These are phyloP conservation scores for Xylaria sp. DNA, from an alignment of 2,329 filamentous ascomycete species.

Conservation along the genomic window DNA sequence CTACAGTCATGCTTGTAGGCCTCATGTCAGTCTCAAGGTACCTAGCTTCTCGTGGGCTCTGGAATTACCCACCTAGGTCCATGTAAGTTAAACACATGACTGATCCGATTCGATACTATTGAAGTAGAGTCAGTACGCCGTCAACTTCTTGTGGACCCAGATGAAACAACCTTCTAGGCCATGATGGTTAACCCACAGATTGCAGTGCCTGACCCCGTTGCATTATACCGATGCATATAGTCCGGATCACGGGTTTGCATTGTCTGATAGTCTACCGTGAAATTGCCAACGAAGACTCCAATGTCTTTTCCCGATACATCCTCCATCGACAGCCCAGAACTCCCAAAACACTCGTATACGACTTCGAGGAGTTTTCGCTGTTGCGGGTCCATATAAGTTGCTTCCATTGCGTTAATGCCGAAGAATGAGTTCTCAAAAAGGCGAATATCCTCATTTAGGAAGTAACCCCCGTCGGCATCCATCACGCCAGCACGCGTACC, in stretches of 20 bases:
- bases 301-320: slow-evolving; percentile 29
- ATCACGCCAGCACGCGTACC: slow-evolving; percentile 18
- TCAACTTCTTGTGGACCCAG: too few relatives aligned
- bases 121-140: too few relatives aligned
- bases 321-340: slow-evolving; percentile 34
- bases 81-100: slow-evolving; percentile 48
- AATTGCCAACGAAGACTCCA: slow-evolving; percentile 46
- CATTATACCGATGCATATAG: slow-evolving; percentile 40
- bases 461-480: slow-evolving; percentile 38
- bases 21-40: slow-evolving; percentile 27
- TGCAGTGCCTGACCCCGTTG: slow-evolving; percentile 44
- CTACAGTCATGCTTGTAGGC: slow-evolving; percentile 40
- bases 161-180: background rate
- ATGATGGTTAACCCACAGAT: slow-evolving; percentile 24
- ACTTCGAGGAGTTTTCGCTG: slow-evolving; percentile 52
- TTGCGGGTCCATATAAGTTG: slow-evolving; percentile 47
- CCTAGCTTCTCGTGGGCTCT: too few relatives aligned
- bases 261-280: slow-evolving; percentile 41
- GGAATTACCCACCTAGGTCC: slow-evolving; percentile 48
- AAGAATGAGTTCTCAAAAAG: slow-evolving; percentile 36
- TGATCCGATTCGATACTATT: slow-evolving; percentile 43
- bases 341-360: slow-evolving; percentile 49
- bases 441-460: slow-evolving; percentile 41
- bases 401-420: slow-evolving; percentile 35
- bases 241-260: slow-evolving; percentile 44